Conservation (phyloP, 2,329 filamentous ascomycete species). For the Pseudogymnoascus sp. region DNA sequence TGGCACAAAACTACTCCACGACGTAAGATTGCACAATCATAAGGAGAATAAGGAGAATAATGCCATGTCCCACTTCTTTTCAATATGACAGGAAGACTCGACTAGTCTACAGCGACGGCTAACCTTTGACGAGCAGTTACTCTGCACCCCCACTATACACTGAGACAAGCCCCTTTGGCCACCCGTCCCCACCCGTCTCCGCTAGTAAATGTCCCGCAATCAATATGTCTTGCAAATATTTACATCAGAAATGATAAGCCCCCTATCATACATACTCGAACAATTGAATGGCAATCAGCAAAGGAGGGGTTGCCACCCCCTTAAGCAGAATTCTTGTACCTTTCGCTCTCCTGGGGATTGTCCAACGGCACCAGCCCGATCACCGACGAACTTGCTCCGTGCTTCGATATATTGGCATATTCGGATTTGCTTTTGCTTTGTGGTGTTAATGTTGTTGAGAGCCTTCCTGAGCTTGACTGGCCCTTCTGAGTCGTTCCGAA, state of each 20-base stretch:
- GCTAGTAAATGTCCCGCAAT: not conserved
- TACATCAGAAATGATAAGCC: constrained; percentile 6
- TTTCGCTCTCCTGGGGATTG: not conserved
- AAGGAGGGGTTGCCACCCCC: not conserved
- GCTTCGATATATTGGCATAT: constrained; percentile 1
- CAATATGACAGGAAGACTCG: not conserved
- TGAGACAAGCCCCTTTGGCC: not conserved
- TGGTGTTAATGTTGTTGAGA: not conserved
- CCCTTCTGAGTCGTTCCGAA: constrained; percentile 14
- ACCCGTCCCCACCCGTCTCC: not conserved
- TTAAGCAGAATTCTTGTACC: not conserved
- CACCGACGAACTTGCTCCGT: not conserved
- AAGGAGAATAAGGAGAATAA: constrained; percentile 19
- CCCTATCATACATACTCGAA: constrained; percentile 2
- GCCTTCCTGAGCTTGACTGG: constrained; percentile 1
- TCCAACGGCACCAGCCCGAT: not conserved
- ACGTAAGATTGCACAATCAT: constrained; percentile 20
- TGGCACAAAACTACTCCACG: not conserved
- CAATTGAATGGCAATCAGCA: not conserved
- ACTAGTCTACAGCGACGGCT: not conserved
- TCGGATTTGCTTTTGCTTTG: not conserved
- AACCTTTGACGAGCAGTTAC: not conserved
- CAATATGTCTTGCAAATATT: not conserved
- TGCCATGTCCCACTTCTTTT: not conserved
- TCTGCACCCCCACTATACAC: not conserved